These are phyloP conservation scores for Sonneratia alba DNA, from an alignment of 345 rosid genomes.

Conservation along the genomic window DNA sequence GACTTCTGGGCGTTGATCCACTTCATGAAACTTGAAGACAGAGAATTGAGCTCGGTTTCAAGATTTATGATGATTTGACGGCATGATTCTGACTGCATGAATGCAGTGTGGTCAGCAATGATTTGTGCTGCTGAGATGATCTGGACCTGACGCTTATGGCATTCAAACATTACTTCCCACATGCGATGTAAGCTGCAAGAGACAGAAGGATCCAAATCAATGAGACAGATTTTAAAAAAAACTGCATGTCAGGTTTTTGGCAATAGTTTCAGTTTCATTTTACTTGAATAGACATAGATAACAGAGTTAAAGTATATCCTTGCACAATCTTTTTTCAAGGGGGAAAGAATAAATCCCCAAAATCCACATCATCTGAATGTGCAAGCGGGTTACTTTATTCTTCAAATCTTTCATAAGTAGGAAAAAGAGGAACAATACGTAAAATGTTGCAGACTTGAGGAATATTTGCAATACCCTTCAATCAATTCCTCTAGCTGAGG, in stretches of 20 bases:
- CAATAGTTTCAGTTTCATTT: neutral
- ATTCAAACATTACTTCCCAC: conserved; percentile 94
- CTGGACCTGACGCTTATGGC: conserved; percentile 66
- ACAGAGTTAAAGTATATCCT: neutral
- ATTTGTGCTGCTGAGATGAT: conserved; percentile 44
- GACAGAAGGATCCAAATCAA: neutral
- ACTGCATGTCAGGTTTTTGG: neutral
- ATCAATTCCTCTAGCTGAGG: conserved; percentile 96
- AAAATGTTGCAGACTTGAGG: neutral
- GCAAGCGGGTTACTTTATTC: neutral
- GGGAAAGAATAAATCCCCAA: neutral
- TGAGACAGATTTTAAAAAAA: neutral
- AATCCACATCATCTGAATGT: neutral
- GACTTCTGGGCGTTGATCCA: conserved; percentile 70
- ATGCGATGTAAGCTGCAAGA: conserved; percentile 69
- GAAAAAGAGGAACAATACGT: neutral
- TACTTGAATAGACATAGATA: neutral
- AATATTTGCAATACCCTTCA: conserved; percentile 48
- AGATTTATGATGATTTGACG: conserved; percentile 55
- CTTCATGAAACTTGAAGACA: conserved; percentile 62
- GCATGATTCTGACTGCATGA: conserved; percentile 52
- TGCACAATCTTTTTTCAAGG: neutral
- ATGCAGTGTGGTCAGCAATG: conserved; percentile 32
- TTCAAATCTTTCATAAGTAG: neutral
- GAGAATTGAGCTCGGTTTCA: conserved; percentile 44